A percentile compares a stretch with the other conserved stretches of the same genome.
Conservation (phyloP, 768 basidiomycete species). For the Tylopilus felleus region DNA sequence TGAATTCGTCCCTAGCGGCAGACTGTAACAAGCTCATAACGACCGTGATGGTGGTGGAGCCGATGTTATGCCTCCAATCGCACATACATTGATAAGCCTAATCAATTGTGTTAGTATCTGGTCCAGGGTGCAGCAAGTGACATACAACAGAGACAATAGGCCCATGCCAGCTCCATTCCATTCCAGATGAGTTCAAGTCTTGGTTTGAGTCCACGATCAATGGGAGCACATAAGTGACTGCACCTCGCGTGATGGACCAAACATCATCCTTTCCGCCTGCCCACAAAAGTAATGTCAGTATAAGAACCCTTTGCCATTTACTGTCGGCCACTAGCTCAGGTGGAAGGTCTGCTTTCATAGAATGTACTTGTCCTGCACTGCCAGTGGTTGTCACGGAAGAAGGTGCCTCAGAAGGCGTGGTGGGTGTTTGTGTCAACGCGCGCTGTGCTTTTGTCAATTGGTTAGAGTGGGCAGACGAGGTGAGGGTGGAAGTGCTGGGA, state of each 20-base stretch:
- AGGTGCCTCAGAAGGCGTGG: not conserved
- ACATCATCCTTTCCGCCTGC: not conserved
- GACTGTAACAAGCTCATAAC: slow-evolving; percentile 1
- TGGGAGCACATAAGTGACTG: not conserved
- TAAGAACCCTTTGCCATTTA: not conserved
- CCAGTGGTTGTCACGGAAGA: not conserved
- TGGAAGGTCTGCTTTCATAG: not conserved
- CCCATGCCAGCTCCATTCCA: not conserved
- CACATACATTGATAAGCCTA: slow-evolving; percentile 6
- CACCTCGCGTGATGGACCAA: not conserved
- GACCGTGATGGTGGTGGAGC: not conserved
- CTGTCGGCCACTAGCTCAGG: not conserved
- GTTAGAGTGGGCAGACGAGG: no score
- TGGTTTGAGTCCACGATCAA: not conserved
- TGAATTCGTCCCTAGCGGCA: not conserved
- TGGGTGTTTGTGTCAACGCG: not conserved
- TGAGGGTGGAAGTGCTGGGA: no score
- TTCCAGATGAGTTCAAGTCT: not conserved
- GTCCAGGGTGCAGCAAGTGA: no score
- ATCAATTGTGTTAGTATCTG: no score
- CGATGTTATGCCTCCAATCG: not conserved
- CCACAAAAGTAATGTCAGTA: not conserved
- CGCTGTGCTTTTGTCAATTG: no score
- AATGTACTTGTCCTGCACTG: no score
- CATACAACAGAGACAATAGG: not conserved